Percentiles rank a stretch among this genome's conserved stretches.
These are phyloP conservation scores for Aleurites moluccanus DNA, from an alignment of 441 rosid species.

Conservation along the genomic window DNA sequence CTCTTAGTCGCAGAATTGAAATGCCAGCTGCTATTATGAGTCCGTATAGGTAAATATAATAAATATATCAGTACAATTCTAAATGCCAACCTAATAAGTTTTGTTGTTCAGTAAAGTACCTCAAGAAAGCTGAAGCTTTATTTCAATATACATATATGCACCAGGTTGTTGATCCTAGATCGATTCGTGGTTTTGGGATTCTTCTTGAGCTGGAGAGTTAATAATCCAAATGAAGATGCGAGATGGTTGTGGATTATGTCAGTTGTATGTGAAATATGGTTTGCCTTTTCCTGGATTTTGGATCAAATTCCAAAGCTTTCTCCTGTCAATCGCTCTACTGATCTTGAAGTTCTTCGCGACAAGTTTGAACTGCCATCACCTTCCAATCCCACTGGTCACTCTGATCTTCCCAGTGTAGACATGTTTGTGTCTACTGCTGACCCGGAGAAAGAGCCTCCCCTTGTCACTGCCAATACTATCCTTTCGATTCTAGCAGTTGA, in stretches of 20 bases:
- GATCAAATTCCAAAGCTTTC: conserved; percentile 81
- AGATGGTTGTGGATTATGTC: conserved; percentile 90
- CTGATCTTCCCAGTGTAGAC: conserved; percentile 88
- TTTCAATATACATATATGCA: background rate
- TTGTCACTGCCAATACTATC: conserved; percentile 78
- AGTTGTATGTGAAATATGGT: conserved; percentile 76
- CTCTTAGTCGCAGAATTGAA: conserved; percentile 62
- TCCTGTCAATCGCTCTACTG: conserved; percentile 80
- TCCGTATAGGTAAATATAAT: conserved; percentile 68
- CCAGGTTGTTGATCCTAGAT: conserved; percentile 52
- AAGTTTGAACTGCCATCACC: conserved; percentile 90
- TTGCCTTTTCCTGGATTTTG: conserved; percentile 92
- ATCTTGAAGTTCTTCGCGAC: conserved; percentile 70
- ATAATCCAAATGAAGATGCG: conserved; percentile 75
- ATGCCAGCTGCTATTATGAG: conserved; percentile 63
- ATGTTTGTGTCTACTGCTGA: conserved; percentile 87
- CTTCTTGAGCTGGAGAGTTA: conserved; percentile 77
- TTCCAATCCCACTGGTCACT: conserved; percentile 78
- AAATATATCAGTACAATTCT: conserved; percentile 16
- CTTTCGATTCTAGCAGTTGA: conserved; percentile 74
- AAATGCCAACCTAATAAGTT: no score
- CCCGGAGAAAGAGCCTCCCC: conserved; percentile 94
- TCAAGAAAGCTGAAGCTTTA: no score
- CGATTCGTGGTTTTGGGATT: conserved; percentile 63
- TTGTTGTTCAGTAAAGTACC: no score